A percentile compares a stretch with the other conserved stretches of the same genome.
These are phyloP conservation scores for Yamadazyma atmosphaerica DNA, from an alignment of 1,139 yeast species.

Conservation along the genomic window DNA sequence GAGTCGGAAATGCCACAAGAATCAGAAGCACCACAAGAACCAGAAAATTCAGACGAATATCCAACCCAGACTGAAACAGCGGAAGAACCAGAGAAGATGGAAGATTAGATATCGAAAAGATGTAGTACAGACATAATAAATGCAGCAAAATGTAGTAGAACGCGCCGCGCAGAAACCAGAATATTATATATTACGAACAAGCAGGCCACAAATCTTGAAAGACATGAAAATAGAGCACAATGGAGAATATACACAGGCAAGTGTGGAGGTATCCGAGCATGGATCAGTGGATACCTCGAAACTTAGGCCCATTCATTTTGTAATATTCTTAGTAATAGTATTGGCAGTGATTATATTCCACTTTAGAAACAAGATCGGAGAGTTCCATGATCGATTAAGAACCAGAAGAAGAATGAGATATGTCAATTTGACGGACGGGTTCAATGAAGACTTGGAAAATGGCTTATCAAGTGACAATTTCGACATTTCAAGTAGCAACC, in stretches of 20 bases:
- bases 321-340: slow-evolving; percentile 14
- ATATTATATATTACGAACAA: too few relatives aligned
- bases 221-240: slow-evolving; percentile 9
- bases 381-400: slow-evolving; percentile 26
- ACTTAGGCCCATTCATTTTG: slow-evolving; percentile 13
- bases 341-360: slow-evolving; percentile 19
- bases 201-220: background rate
- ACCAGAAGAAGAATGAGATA: slow-evolving; percentile 23
- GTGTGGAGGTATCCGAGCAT: slow-evolving; percentile 7
- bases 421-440: slow-evolving; percentile 30
- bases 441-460: slow-evolving; percentile 59
- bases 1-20: slow-evolving; percentile 5
- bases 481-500: slow-evolving; percentile 50
- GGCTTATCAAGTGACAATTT: slow-evolving; percentile 67
- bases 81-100: slow-evolving; percentile 6
- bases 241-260: slow-evolving; percentile 6
- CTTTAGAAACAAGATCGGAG: slow-evolving; percentile 26
- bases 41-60: slow-evolving; percentile 1
- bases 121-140: too few relatives aligned
- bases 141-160: too few relatives aligned
- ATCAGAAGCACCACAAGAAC: slow-evolving; percentile 3
- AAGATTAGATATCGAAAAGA: slow-evolving; percentile 3
- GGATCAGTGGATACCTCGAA: slow-evolving; percentile 10
- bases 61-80: too few relatives aligned
- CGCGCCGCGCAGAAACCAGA: too few relatives aligned